Base-by-base conservation (phyloP, 2,329 filamentous ascomycete species). In the Alternaria hordeiaustralica region DNA sequence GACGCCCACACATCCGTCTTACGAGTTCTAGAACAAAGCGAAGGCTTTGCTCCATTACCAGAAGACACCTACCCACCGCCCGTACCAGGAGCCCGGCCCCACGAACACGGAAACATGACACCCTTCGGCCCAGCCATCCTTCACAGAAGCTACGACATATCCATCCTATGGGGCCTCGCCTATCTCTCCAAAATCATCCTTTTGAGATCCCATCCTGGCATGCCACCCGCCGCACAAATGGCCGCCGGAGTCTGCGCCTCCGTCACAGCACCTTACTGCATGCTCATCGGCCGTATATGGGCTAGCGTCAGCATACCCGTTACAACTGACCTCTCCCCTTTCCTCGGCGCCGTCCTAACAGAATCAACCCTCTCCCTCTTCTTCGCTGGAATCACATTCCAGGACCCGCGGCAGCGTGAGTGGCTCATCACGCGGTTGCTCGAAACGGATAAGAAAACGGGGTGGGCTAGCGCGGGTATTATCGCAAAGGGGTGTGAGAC, bases 201-300 rank as follows among this genome's bases (percentile, higher is more conserved):
- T n/a, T 85, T 95, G 63, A 87, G 96, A 33, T 86, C 90, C 1
- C 94, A 97, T 70, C 96, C 96, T 0, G 88, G 87, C 23, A 97
- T 97, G 94, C 95, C 94, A 1, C 93, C 95, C 0, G 90, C 94
- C 9, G 92, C 94, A 36, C 94, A 97, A 88, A 88, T 94, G 72
- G 94, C 96, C 3, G 93, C 93, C 0, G 91, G 90, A 8, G 86
- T 96, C 67, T 89, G 92, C 10, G 93, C 93, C 1, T 83, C 83
- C 13, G 87, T 91, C 54, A 97, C 95, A 1, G 87, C 86, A 4
- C 82, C 82, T 0, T 92, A 89, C 78, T 92, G 94, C 2, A 89
- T 89, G 64, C 86, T 90, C 67, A 89, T 97, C 62, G 94, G 93
- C 8, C 89, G 91, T 21, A 95, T 98, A 60, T 87, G 89, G 2